Conservation (phyloP, 2,329 filamentous ascomycete species). For the Sporothrix protearum region DNA sequence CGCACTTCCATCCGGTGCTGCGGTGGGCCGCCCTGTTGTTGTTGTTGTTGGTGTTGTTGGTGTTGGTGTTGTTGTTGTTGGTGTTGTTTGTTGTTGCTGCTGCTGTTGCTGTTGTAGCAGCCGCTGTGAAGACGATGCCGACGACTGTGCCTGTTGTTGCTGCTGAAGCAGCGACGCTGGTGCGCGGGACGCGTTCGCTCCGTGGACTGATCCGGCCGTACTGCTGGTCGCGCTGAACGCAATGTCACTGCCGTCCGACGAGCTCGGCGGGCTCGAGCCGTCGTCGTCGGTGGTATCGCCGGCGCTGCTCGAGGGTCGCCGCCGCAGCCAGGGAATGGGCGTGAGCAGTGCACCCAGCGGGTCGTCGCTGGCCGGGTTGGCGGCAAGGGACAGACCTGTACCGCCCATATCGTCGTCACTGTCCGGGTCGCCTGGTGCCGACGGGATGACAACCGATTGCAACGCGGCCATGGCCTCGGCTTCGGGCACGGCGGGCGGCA, state of each 20-base stretch:
- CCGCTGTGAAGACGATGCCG: slow-evolving; percentile 22
- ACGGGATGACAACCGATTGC: slow-evolving; percentile 54
- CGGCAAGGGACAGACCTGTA: slow-evolving; percentile 37
- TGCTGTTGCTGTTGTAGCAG: slow-evolving; percentile 31
- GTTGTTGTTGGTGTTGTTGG: slow-evolving; percentile 30
- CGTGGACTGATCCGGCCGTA: slow-evolving; percentile 25
- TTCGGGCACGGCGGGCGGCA: slow-evolving; percentile 64
- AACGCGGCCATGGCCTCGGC: slow-evolving; percentile 52
- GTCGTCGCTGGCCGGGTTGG: slow-evolving; percentile 73
- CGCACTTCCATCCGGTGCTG: slow-evolving; percentile 51
- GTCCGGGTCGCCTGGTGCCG: slow-evolving; percentile 32
- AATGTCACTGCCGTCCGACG: slow-evolving; percentile 23
- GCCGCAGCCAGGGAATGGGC: slow-evolving; percentile 82
- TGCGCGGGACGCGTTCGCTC: neutral
- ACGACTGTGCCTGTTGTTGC: slow-evolving; percentile 20
- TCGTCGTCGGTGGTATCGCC: slow-evolving; percentile 26
- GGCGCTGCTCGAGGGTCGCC: slow-evolving; percentile 32
- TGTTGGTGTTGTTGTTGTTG: slow-evolving; percentile 30
- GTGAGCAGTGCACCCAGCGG: slow-evolving; percentile 85
- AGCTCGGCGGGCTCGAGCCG: slow-evolving; percentile 27
- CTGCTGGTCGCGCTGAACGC: slow-evolving; percentile 22
- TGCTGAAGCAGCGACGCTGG: slow-evolving; percentile 15
- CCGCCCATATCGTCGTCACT: slow-evolving; percentile 17
- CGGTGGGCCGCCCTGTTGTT: slow-evolving; percentile 25
- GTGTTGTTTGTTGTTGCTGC: slow-evolving; percentile 29